Base-by-base conservation (phyloP, 805 yeast species). In the Metschnikowia koreensis region DNA sequence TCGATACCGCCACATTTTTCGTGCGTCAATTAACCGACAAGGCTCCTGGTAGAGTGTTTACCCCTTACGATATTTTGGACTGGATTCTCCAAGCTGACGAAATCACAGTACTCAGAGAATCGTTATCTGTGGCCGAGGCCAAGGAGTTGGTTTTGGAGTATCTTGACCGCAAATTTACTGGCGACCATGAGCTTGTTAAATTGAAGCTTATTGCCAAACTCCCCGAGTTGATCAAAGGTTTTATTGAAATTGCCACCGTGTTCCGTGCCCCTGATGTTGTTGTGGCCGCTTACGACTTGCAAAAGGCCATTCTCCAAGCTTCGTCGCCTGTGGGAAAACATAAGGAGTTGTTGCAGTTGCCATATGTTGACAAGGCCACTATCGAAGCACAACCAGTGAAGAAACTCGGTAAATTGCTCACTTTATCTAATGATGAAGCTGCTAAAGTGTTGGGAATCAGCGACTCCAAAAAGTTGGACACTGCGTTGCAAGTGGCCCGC, bases 331-430 rank as follows among this genome's bases (percentile, higher is more conserved):
- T 75, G 60, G 74, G 75, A 12, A 70, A 71, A 53, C 75, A 81
- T 59, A 83, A 83, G 51, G 90, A 87, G 66, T 73, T 87, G 48
- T 75, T 87, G 54, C 98, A 94, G 73, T 77, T 93, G 56, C 97
- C 97, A 33, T 82, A 81, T 52, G 89, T 88, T 38, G 76, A 82
- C 53, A 60, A 72, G 12, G 69, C 76, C 17, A 72, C 70, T 22
- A 79, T 82, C 40, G 67, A 70, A 48, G 54, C 63, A 1, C 72
- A 75, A 53, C 67, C 70, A n/a, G 71, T 87, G 44, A 74, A 77
- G 49, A 86, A 87, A 53, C 64, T 88, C 46, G 92, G 94, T 46
- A 88, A 87, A 65, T 70, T 88, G 47, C 76, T 86, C 55, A 82
- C 87, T 11, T 70, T 81, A 45, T 69, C 81, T n/a, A 75, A 79